phyloP scores from a whole-genome alignment of 345 rosid genomes.

The Gossypium australe region DNA sequence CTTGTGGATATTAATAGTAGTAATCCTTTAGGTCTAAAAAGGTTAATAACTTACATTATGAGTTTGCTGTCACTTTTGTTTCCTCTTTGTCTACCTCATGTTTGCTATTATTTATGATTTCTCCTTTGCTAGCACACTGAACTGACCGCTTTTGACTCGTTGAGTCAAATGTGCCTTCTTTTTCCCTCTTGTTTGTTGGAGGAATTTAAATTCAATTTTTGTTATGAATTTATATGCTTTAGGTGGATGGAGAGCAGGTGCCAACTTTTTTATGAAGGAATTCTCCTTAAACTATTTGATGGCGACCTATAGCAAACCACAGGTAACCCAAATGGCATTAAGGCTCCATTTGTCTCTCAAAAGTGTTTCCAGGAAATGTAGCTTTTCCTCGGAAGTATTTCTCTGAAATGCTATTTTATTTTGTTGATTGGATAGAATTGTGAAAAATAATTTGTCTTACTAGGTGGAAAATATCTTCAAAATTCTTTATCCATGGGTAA shows the following conservation, averaged over 20 bases:
- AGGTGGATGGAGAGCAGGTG: constrained; percentile 60
- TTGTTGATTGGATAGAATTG: neutral
- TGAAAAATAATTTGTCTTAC: neutral
- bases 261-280: constrained; percentile 42
- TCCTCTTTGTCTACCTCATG: neutral
- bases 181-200: neutral
- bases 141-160: neutral
- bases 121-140: neutral
- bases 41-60: neutral
- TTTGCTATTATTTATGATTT: neutral
- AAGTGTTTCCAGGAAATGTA: neutral
- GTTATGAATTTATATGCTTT: constrained; percentile 9
- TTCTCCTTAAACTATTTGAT: constrained; percentile 57
- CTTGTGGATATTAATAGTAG: neutral
- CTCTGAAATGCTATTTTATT: neutral
- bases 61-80: neutral
- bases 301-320: constrained; percentile 65
- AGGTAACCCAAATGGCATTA: constrained; percentile 33
- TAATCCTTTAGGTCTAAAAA: neutral
- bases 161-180: neutral
- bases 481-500: neutral
- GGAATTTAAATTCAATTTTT: neutral
- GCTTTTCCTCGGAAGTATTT: neutral
- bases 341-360: neutral
- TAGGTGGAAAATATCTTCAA: neutral